Evolutionary conservation across 768 basidiomycete species (phyloP).

Genomic region (Kwoniella sp.): DNA sequence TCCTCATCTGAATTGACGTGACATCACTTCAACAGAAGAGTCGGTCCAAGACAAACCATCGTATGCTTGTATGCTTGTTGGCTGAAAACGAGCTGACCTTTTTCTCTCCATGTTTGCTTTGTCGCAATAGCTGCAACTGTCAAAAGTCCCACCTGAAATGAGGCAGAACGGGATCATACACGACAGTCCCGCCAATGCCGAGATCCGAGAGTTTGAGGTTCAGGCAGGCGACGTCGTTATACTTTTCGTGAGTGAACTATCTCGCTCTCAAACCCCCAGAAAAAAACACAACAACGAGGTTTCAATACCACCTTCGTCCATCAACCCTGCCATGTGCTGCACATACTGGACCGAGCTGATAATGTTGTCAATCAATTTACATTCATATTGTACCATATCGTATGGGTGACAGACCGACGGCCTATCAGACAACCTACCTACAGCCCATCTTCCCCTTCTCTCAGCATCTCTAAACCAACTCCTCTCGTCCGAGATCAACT

Average conservation of each 20-base stretch:
- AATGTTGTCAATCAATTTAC: not conserved
- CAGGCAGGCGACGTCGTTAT: slow-evolving; percentile 51
- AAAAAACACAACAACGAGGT: too few relatives aligned
- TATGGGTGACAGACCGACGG: slow-evolving; percentile 52
- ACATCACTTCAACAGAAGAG: too few relatives aligned
- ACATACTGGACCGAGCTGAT: slow-evolving; percentile 5
- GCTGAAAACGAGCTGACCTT: too few relatives aligned
- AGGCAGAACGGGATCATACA: slow-evolving; percentile 27
- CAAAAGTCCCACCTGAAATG: slow-evolving; percentile 29
- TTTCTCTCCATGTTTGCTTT: too few relatives aligned
- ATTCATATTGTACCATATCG: too few relatives aligned
- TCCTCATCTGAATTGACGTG: not conserved
- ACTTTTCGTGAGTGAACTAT: slow-evolving; percentile 45
- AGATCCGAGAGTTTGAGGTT: slow-evolving; percentile 40
- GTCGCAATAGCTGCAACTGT: slow-evolving; percentile 29
- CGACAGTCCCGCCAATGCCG: slow-evolving; percentile 46
- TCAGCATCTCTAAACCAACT: slow-evolving; percentile 34
- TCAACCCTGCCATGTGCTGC: too few relatives aligned
- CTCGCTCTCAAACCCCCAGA: not conserved
- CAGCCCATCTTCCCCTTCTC: slow-evolving; percentile 44
- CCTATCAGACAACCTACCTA: slow-evolving; percentile 54
- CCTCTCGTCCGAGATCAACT: slow-evolving; percentile 39
- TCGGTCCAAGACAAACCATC: too few relatives aligned
- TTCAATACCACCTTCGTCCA: too few relatives aligned
- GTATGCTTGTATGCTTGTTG: too few relatives aligned